Evolutionary conservation across 257 asterid genomes (phyloP).

Genomic region (Handroanthus guayacan): DNA sequence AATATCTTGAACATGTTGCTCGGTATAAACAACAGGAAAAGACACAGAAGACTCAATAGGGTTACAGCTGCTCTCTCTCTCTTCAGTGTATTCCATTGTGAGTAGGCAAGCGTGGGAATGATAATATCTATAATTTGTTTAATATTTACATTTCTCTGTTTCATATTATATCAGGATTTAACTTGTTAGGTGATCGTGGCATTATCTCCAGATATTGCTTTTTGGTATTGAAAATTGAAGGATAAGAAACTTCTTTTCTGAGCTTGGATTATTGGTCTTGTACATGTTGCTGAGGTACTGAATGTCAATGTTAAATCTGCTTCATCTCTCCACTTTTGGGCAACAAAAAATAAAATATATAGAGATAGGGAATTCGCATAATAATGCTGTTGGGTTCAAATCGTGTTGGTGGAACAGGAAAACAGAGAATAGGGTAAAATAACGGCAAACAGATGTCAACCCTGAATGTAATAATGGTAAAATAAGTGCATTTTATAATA

Average conservation of each 20-base stretch:
- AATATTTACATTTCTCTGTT: constrained; percentile 9
- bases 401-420: not conserved
- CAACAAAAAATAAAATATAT: not conserved
- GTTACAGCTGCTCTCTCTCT: constrained; percentile 15
- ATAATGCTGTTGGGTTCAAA: not conserved
- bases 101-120: constrained; percentile 17
- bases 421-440: not conserved
- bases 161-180: constrained; percentile 27
- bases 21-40: constrained; percentile 56
- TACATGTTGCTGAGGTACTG: constrained; percentile 10
- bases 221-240: not conserved
- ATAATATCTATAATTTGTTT: not conserved
- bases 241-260: not conserved
- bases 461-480: not conserved
- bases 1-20: constrained; percentile 71
- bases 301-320: not conserved
- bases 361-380: not conserved
- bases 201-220: constrained; percentile 1
- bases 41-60: constrained; percentile 26
- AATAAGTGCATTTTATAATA: not conserved
- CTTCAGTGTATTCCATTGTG: constrained; percentile 14
- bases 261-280: not conserved
- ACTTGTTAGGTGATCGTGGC: not conserved
- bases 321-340: not conserved
- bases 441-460: not conserved